A percentile compares a stretch with the other conserved stretches of the same genome.
These are phyloP conservation scores for Colletotrichum brevisporum DNA, from an alignment of 2,329 filamentous ascomycete genomes.

Conservation along the genomic window DNA sequence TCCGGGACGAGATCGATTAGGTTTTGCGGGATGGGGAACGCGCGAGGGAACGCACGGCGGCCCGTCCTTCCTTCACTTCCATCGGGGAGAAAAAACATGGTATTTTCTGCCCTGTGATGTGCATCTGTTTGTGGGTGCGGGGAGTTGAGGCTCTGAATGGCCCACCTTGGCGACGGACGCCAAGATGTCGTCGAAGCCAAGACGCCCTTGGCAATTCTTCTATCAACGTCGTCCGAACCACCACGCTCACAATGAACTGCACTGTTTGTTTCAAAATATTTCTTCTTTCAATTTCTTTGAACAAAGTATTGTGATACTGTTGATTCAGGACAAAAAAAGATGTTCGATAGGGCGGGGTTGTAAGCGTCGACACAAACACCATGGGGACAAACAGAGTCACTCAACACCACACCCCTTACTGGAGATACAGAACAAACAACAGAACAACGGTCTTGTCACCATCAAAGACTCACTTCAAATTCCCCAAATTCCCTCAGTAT, in stretches of 20 bases:
- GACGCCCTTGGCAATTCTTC: constrained; percentile 29
- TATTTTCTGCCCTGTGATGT: background rate
- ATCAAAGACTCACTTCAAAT: background rate
- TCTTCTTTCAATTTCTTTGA: background rate
- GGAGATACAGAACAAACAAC: background rate
- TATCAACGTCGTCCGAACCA: constrained; percentile 3
- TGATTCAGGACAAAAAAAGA: no score
- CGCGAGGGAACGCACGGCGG: background rate
- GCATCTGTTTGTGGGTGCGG: constrained; percentile 6
- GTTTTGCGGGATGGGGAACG: constrained; percentile 21
- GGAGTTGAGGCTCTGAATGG: constrained; percentile 36
- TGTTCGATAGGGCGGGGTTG: no score
- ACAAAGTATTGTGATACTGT: no score
- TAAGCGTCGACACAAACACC: no score
- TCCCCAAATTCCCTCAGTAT: background rate
- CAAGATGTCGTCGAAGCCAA: constrained; percentile 25
- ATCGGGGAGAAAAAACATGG: background rate
- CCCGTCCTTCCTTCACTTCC: no score
- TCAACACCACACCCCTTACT: no score
- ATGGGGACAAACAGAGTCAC: no score
- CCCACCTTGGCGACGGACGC: constrained; percentile 8
- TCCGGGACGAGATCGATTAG: constrained; percentile 9
- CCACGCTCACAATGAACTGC: background rate
- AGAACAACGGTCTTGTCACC: constrained; percentile 17
- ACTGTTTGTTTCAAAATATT: background rate